Conservation (phyloP, 2,329 filamentous ascomycete genomes). For the Canariomyces notabilis region DNA sequence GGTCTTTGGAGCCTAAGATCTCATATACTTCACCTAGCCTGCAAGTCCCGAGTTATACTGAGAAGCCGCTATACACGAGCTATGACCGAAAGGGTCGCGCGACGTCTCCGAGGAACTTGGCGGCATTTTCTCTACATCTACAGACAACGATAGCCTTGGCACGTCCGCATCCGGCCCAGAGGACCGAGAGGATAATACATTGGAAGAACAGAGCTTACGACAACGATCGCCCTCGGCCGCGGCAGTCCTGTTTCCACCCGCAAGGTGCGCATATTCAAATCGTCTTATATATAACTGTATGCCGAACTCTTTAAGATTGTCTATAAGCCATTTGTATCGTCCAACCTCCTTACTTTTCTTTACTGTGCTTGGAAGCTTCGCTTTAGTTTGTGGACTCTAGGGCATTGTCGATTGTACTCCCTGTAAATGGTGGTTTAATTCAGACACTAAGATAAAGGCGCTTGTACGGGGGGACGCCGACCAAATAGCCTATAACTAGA, state of each 20-base stretch:
- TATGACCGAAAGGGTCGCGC: not conserved
- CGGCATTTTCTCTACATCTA: not conserved
- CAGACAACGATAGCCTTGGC: not conserved
- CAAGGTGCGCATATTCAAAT: not conserved
- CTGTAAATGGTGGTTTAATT: too few relatives aligned
- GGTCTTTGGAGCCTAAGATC: not conserved
- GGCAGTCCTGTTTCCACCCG: not conserved
- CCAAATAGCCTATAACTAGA: too few relatives aligned
- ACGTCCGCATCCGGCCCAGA: not conserved
- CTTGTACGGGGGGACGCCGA: too few relatives aligned
- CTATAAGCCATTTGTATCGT: too few relatives aligned
- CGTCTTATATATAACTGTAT: not conserved
- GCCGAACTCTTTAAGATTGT: too few relatives aligned
- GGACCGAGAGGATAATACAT: constrained; percentile 1
- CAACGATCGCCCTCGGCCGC: not conserved
- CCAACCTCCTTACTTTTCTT: too few relatives aligned
- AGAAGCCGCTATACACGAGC: not conserved
- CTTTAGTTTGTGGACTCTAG: too few relatives aligned
- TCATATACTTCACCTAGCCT: not conserved
- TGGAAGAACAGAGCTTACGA: constrained; percentile 1
- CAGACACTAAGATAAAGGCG: too few relatives aligned
- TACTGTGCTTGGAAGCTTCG: too few relatives aligned
- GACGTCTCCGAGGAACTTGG: not conserved
- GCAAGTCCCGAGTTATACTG: constrained; percentile 1
- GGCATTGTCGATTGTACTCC: too few relatives aligned